These are phyloP conservation scores for Senecio squalidus DNA, from an alignment of 140 eudicot species.

Conservation along the genomic window DNA sequence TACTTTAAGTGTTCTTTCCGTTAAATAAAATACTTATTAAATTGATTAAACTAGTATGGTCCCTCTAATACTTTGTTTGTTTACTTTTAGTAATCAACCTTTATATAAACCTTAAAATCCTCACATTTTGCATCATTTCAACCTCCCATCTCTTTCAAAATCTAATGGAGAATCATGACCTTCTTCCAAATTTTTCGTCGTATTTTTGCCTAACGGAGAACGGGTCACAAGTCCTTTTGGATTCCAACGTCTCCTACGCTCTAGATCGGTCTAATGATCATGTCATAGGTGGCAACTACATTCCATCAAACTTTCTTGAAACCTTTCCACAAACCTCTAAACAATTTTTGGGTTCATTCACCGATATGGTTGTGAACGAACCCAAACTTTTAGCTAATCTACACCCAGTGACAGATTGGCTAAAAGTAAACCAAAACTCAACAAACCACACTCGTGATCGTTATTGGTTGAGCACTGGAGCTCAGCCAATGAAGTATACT, in stretches of 20 bases:
- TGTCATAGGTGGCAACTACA: too few species aligned
- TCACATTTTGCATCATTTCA: conserved; percentile 20
- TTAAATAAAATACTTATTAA: background rate
- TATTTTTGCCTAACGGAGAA: conserved; percentile 8
- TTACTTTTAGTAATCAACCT: conserved; percentile 10
- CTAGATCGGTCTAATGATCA: background rate
- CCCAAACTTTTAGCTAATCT: conserved; percentile 23
- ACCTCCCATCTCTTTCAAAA: conserved; percentile 17
- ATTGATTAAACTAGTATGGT: background rate
- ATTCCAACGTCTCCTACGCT: conserved; percentile 8
- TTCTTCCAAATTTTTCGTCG: conserved; percentile 36
- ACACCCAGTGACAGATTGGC: conserved; percentile 34
- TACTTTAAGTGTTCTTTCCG: conserved; percentile 5
- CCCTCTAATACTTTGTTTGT: conserved; percentile 1
- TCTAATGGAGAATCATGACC: conserved; percentile 45
- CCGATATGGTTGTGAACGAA: conserved; percentile 20
- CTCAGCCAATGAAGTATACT: conserved; percentile 55
- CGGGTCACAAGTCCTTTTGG: conserved; percentile 17
- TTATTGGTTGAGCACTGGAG: conserved; percentile 37
- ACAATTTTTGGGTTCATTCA: background rate
- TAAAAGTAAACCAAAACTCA: conserved; percentile 27
- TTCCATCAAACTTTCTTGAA: conserved; percentile 42
- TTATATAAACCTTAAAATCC: conserved; percentile 26
- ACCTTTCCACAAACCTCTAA: conserved; percentile 22
- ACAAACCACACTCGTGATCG: conserved; percentile 20